A percentile compares a stretch with the other conserved stretches of the same genome.
phyloP scores from a whole-genome alignment of 208 protist species.

The Crithidia acanthocephali region DNA sequence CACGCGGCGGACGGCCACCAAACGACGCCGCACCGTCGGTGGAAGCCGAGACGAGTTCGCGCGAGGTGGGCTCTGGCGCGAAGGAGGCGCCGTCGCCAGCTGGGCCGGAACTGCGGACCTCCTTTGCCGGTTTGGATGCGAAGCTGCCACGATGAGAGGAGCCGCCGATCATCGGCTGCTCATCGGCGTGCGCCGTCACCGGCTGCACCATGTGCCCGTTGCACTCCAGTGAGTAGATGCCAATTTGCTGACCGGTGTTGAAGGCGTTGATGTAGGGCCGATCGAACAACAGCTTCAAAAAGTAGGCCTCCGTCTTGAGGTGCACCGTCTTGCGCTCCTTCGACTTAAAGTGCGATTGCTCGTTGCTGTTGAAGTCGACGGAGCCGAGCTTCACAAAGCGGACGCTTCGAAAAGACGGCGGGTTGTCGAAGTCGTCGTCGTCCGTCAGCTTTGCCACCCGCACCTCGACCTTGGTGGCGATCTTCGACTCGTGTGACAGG shows the following conservation, averaged over 20 bases:
- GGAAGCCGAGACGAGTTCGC: no score
- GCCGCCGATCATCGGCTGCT: neutral
- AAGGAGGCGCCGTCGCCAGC: neutral
- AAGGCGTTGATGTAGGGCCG: conserved; percentile 67
- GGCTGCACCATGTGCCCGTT: conserved; percentile 44
- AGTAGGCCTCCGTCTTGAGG: conserved; percentile 80
- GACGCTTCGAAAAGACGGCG: conserved; percentile 70
- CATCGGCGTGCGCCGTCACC: conserved; percentile 32
- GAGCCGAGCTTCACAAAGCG: conserved; percentile 81
- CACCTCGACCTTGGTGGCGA: conserved; percentile 86
- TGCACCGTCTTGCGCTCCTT: conserved; percentile 93
- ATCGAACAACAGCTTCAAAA: conserved; percentile 88
- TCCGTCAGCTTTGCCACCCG: conserved; percentile 61
- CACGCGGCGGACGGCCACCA: neutral
- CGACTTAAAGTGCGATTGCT: conserved; percentile 73
- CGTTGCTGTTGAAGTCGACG: conserved; percentile 85
- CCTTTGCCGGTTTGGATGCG: neutral
- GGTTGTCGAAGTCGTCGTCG: conserved; percentile 30
- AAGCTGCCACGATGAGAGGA: conserved; percentile 1
- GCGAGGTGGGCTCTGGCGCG: neutral
- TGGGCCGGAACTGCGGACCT: neutral
- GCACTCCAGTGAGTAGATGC: conserved; percentile 87
- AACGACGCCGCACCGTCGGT: no score
- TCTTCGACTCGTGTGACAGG: conserved; percentile 88
- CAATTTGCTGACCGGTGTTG: conserved; percentile 80